Conservation (phyloP, 257 asterid species). For the Nicotiana attenuata region DNA sequence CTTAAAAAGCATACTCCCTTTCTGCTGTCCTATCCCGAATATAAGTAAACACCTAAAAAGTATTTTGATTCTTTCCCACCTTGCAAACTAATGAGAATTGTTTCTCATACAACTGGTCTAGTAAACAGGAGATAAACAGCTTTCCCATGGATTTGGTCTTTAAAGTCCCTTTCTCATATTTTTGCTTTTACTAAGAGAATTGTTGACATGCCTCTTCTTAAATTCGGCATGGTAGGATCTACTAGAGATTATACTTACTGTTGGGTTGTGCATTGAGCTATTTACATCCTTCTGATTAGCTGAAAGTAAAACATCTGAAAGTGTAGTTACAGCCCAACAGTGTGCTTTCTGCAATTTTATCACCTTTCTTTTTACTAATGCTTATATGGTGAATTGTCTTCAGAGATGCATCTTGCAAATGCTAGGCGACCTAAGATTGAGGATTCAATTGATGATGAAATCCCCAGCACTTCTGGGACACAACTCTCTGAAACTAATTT, state of each 20-base stretch:
- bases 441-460: conserved; percentile 64
- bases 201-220: background rate
- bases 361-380: conserved; percentile 6
- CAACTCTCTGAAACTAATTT: conserved; percentile 46
- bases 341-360: background rate
- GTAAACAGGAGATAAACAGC: background rate
- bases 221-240: background rate
- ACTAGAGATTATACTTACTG: background rate
- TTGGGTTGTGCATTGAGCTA: background rate
- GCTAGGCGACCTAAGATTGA: conserved; percentile 61
- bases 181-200: background rate
- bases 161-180: background rate
- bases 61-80: background rate
- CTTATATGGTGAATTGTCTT: conserved; percentile 20
- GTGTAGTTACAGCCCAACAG: background rate
- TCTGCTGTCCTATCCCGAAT: background rate
- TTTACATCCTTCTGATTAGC: background rate
- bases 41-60: background rate
- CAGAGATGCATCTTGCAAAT: conserved; percentile 85
- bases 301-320: background rate
- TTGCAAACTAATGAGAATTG: background rate
- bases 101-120: background rate
- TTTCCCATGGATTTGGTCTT: background rate
- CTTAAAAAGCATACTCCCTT: background rate
- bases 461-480: conserved; percentile 75